phyloP scores from a whole-genome alignment of 768 basidiomycete genomes.

The Leccinum boreale region DNA sequence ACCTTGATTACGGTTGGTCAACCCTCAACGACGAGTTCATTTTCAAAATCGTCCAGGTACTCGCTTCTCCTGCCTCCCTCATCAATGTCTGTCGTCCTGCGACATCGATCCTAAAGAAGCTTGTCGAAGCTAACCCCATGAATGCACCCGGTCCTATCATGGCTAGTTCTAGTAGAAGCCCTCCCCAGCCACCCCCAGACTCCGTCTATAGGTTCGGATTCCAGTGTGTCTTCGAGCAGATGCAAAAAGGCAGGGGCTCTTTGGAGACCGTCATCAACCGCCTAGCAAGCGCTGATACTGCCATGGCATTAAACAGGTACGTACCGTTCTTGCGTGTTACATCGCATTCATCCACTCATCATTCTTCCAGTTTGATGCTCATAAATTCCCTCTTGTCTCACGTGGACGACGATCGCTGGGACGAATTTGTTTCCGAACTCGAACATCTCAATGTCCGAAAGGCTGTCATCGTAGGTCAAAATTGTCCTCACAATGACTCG shows the following conservation, averaged over 20 bases:
- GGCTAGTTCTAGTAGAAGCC: conserved; percentile 58
- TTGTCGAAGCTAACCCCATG: conserved; percentile 82
- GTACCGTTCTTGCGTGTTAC: conserved; percentile 4
- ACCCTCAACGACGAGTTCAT: conserved; percentile 72
- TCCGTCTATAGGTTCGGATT: conserved; percentile 86
- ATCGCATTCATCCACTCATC: conserved; percentile 7
- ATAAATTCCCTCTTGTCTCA: conserved; percentile 83
- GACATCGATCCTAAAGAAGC: conserved; percentile 82
- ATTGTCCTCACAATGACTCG: not conserved
- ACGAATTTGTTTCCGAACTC: conserved; percentile 70
- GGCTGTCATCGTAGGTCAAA: conserved; percentile 68
- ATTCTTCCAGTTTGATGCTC: conserved; percentile 68
- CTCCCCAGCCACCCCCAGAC: conserved; percentile 54
- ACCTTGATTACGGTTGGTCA: conserved; percentile 80
- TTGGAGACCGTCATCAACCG: conserved; percentile 81
- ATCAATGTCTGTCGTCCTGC: conserved; percentile 93
- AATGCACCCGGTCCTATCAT: conserved; percentile 56
- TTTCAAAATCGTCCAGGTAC: conserved; percentile 70
- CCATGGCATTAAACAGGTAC: conserved; percentile 80
- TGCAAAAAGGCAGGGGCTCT: conserved; percentile 66
- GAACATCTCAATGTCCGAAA: conserved; percentile 76
- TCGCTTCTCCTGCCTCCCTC: conserved; percentile 69
- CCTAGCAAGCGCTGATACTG: conserved; percentile 78
- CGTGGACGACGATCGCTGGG: conserved; percentile 75
- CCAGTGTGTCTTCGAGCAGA: conserved; percentile 75